These are phyloP conservation scores for Ganoderma lingzhi DNA, from an alignment of 1,284 basidiomycete genomes.

Conservation along the genomic window DNA sequence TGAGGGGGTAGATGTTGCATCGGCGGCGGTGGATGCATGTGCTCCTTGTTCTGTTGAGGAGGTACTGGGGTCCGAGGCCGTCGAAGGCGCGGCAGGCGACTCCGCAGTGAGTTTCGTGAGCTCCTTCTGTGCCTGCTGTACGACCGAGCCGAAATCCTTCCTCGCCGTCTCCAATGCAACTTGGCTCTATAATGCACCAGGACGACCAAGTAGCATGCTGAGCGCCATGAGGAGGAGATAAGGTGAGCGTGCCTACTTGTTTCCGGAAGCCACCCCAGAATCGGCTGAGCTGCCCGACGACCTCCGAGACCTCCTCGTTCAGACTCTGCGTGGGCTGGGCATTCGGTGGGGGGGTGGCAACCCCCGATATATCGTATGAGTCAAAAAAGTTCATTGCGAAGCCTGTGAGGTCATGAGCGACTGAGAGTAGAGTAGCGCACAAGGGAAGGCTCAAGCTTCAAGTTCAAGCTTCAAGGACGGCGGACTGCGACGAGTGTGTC, in stretches of 20 bases:
- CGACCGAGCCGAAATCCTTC: constrained; percentile 81
- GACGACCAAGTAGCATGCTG: not conserved
- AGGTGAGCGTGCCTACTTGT: constrained; percentile 63
- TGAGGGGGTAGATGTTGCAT: not conserved
- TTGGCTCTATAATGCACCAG: constrained; percentile 66
- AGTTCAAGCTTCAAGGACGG: not conserved
- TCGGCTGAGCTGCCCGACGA: constrained; percentile 82
- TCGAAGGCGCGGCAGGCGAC: constrained; percentile 38
- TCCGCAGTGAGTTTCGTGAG: constrained; percentile 67
- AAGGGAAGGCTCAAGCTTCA: not conserved
- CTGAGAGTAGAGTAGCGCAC: not conserved
- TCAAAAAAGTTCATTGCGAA: constrained; percentile 77
- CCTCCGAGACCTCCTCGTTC: constrained; percentile 88
- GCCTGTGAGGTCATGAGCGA: constrained; percentile 20
- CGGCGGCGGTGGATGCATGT: not conserved
- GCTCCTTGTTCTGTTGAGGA: constrained; percentile 21
- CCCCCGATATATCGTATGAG: constrained; percentile 62
- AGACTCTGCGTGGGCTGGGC: constrained; percentile 65
- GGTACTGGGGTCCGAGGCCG: constrained; percentile 33
- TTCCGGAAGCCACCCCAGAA: constrained; percentile 92
- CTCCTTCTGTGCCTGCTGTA: constrained; percentile 85
- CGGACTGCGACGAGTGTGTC: not conserved
- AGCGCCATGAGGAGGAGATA: constrained; percentile 4
- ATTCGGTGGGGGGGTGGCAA: constrained; percentile 52
- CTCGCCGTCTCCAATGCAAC: constrained; percentile 74